These are phyloP conservation scores for Penicillium vulpinum DNA, from an alignment of 2,329 filamentous ascomycete genomes.

Conservation along the genomic window DNA sequence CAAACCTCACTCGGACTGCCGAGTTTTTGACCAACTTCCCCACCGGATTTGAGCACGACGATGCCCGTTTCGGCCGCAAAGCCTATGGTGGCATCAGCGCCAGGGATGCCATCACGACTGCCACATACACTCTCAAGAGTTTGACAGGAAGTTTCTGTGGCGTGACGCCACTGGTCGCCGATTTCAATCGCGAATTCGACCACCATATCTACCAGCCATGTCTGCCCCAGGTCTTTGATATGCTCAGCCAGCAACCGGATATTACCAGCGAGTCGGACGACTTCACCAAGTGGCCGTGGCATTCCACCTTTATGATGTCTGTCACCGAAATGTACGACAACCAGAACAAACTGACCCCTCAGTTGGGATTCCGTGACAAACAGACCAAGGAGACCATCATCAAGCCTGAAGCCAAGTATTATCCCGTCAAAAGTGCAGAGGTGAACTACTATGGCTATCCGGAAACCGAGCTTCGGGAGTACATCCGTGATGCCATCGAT, in stretches of 20 bases:
- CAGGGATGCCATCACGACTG: constrained; percentile 43
- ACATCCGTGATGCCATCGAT: constrained; percentile 36
- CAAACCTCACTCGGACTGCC: constrained; percentile 33
- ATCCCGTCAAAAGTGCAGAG: constrained; percentile 24
- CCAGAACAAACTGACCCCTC: constrained; percentile 29
- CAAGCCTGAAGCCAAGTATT: constrained; percentile 27
- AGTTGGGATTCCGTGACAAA: constrained; percentile 30
- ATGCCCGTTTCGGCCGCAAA: constrained; percentile 18
- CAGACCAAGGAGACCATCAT: constrained; percentile 30
- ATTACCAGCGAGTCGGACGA: constrained; percentile 25
- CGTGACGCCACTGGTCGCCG: constrained; percentile 43
- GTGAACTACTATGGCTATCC: constrained; percentile 38
- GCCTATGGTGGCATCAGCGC: constrained; percentile 46
- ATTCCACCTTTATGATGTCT: constrained; percentile 37
- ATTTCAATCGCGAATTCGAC: constrained; percentile 46
- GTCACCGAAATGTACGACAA: constrained; percentile 35
- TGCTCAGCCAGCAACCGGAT: constrained; percentile 26
- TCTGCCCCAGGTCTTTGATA: constrained; percentile 39
- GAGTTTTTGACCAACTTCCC: constrained; percentile 31
- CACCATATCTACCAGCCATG: constrained; percentile 50
- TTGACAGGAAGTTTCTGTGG: constrained; percentile 47
- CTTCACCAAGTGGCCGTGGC: constrained; percentile 36
- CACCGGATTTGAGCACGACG: constrained; percentile 27
- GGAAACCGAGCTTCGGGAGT: constrained; percentile 33
- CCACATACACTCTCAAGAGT: constrained; percentile 50